Evolutionary conservation across 2,329 filamentous ascomycete species (phyloP), one percentile per base, ranked within the genome.

Genomic region (Alternaria sp.): DNA sequence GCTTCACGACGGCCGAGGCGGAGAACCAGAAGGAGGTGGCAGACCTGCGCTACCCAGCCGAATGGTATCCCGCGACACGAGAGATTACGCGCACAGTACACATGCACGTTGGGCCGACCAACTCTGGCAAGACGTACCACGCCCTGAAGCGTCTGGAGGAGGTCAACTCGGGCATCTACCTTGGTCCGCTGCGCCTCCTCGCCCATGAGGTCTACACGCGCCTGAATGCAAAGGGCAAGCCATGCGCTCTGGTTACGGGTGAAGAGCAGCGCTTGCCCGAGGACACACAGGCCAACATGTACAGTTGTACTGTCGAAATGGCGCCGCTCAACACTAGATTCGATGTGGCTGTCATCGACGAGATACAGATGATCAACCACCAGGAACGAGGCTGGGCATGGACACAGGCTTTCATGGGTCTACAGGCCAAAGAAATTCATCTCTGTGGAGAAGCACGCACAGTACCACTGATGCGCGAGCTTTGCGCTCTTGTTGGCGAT

Each of bases 61-160:
- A 99, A 78, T 98, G 95, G 95, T 98, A 91, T 75, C 93, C 95
- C 1, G 89, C 88, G 5, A 96, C 96, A 2, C 87, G 96, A 62
- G 86, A 88, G 49, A 84, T 96, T 71, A 92, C 94, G 74, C 87
- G 96, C 47, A 95, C 89, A 0, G 87, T 99, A 44, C 93, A 98
- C 81, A 84, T 99, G 19, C 96, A 99, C 73, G 93, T 99, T 54
- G 96, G 96, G 0, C 96, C 96, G 1, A 99, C 96, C 3, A 99
- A 99, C 79, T 98, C 96, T 1, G 96, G 96, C 61, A 99, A 99
- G 84, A 99, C 96, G 0, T 99, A 98, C 77, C 91, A 93, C 76
- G 96, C 96, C 1, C 82, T 99, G 67, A 90, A 97, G 80, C 89
- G 91, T 12, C 85, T 99, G 11, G 93, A 97, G 77, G 84, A 88